Evolutionary conservation across 805 yeast species (phyloP).

Genomic region (Candida schatavii): DNA sequence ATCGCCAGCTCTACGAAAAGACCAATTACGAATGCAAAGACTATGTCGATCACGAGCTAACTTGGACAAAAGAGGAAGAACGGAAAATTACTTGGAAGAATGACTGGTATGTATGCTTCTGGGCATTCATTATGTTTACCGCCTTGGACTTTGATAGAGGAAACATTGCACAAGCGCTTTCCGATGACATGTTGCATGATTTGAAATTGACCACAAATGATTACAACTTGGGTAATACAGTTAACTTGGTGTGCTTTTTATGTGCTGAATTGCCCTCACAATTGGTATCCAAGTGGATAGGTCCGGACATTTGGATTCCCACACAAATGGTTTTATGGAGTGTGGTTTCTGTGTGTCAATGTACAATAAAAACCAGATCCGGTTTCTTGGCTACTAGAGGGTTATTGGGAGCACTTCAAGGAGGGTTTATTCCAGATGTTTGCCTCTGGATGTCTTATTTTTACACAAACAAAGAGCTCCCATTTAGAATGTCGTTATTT

Average conservation of each 20-base stretch:
- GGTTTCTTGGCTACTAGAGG: slow-evolving; percentile 50
- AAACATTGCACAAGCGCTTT: slow-evolving; percentile 54
- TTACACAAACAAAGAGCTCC: slow-evolving; percentile 58
- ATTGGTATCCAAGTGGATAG: slow-evolving; percentile 56
- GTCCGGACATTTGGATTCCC: slow-evolving; percentile 64
- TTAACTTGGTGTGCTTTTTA: slow-evolving; percentile 51
- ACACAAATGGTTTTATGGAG: slow-evolving; percentile 57
- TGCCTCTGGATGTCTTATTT: slow-evolving; percentile 65
- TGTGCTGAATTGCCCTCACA: slow-evolving; percentile 67
- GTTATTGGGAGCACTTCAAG: slow-evolving; percentile 56
- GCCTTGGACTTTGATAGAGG: slow-evolving; percentile 59
- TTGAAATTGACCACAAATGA: slow-evolving; percentile 53
- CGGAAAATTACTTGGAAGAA: slow-evolving; percentile 45
- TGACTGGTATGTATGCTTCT: slow-evolving; percentile 52
- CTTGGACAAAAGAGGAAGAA: slow-evolving; percentile 56
- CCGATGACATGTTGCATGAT: slow-evolving; percentile 55
- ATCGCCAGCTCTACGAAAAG: slow-evolving; percentile 43
- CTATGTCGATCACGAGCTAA: slow-evolving; percentile 56
- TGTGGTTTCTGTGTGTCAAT: slow-evolving; percentile 52
- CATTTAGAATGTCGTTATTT: slow-evolving; percentile 54
- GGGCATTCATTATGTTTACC: slow-evolving; percentile 59
- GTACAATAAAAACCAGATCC: slow-evolving; percentile 35
- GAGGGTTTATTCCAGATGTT: slow-evolving; percentile 68
- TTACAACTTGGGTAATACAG: slow-evolving; percentile 57
- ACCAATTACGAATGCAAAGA: slow-evolving; percentile 53